Percentiles rank a stretch among this genome's conserved stretches.
phyloP scores from a whole-genome alignment of 2,329 filamentous ascomycete genomes.

The Mycogone perniciosa region DNA sequence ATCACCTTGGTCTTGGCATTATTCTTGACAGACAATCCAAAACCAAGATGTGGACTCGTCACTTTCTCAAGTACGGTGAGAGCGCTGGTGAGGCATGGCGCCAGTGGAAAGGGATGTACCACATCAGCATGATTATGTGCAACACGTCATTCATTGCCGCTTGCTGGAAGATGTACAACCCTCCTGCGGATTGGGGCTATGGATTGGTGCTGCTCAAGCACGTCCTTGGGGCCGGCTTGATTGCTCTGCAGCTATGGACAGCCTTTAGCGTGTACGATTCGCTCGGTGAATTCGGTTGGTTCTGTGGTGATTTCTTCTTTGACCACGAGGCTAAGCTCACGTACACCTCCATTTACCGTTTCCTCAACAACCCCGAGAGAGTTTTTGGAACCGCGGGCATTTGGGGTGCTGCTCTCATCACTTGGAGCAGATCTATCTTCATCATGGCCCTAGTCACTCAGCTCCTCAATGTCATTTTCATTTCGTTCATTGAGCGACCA shows the following conservation, averaged over 20 bases:
- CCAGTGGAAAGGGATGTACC: slow-evolving; percentile 95
- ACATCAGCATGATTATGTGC: slow-evolving; percentile 85
- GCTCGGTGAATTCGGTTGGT: slow-evolving; percentile 96
- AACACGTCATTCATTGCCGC: slow-evolving; percentile 84
- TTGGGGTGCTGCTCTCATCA: slow-evolving; percentile 92
- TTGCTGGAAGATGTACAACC: slow-evolving; percentile 91
- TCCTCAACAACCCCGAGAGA: slow-evolving; percentile 94
- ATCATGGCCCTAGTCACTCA: slow-evolving; percentile 81
- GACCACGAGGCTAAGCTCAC: slow-evolving; percentile 82
- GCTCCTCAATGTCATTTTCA: slow-evolving; percentile 76
- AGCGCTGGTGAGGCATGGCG: slow-evolving; percentile 87
- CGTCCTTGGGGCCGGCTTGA: slow-evolving; percentile 71
- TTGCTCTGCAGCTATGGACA: slow-evolving; percentile 88
- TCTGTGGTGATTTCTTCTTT: slow-evolving; percentile 98
- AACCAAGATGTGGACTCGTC: slow-evolving; percentile 89
- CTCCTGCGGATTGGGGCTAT: slow-evolving; percentile 81
- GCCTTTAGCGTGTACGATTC: slow-evolving; percentile 90
- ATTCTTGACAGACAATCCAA: slow-evolving; percentile 82
- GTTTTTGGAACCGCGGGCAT: slow-evolving; percentile 90
- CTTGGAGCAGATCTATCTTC: slow-evolving; percentile 81
- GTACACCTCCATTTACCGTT: slow-evolving; percentile 96
- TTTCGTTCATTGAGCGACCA: slow-evolving; percentile 88
- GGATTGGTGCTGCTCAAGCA: slow-evolving; percentile 83
- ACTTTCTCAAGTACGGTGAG: slow-evolving; percentile 96
- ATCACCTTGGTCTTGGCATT: slow-evolving; percentile 77